These are phyloP conservation scores for Ramaria sp. DNA, from an alignment of 768 basidiomycete genomes.

Conservation along the genomic window DNA sequence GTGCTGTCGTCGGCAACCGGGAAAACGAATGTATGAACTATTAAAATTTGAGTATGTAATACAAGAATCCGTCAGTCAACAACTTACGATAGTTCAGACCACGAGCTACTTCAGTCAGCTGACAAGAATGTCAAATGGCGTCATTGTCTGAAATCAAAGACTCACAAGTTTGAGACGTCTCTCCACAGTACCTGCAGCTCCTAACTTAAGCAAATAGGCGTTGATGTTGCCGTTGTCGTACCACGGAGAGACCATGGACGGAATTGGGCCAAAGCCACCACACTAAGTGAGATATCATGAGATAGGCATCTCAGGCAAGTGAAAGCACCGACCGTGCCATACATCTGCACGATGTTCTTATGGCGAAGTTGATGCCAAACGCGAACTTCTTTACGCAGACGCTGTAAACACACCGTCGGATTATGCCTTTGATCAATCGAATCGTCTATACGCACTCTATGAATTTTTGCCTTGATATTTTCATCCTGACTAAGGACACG, in stretches of 20 bases:
- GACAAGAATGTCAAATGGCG: background rate
- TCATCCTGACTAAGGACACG: background rate
- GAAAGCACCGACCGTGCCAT: background rate
- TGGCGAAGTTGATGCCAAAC: constrained; percentile 10
- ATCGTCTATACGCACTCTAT: background rate
- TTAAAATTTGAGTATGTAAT: background rate
- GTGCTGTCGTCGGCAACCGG: constrained; percentile 1
- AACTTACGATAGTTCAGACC: constrained; percentile 8
- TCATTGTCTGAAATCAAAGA: background rate
- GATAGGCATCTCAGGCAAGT: too few relatives aligned
- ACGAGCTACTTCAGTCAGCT: constrained; percentile 8
- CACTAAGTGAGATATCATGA: background rate
- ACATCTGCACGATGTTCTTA: constrained; percentile 8
- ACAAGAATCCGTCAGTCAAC: background rate
- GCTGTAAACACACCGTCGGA: background rate
- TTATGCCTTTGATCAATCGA: background rate
- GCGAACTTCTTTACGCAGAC: constrained; percentile 4
- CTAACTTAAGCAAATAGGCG: constrained; percentile 2
- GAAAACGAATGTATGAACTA: constrained; percentile 6
- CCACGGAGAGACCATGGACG: constrained; percentile 11
- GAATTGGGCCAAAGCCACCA: constrained; percentile 6
- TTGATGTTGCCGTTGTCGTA: constrained; percentile 5
- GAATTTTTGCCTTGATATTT: background rate
- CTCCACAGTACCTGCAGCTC: background rate
- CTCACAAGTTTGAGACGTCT: constrained; percentile 9